Evolutionary conservation across 169 alveolate species (phyloP).

Genomic region (Neospora caninum): DNA sequence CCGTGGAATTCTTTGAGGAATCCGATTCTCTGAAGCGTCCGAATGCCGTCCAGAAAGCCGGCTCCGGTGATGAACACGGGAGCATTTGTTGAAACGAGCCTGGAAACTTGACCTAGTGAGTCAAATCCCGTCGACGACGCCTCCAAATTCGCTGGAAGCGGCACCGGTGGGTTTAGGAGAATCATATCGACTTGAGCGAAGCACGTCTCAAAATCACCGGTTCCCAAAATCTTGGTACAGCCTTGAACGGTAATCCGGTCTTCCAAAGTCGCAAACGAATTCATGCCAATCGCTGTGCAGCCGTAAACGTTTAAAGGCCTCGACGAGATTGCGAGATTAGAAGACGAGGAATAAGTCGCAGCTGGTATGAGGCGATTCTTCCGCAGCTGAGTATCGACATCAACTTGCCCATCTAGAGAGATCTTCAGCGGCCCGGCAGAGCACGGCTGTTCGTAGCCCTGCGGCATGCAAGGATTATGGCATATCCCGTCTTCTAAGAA

Average conservation of each 20-base stretch:
- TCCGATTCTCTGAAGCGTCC: background rate
- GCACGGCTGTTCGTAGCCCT: constrained; percentile 40
- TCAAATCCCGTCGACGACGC: constrained; percentile 47
- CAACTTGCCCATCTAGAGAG: background rate
- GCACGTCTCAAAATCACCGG: constrained; percentile 45
- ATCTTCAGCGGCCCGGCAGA: constrained; percentile 26
- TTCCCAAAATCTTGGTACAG: constrained; percentile 27
- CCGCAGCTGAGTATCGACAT: background rate
- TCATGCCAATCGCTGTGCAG: constrained; percentile 6
- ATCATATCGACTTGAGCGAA: background rate
- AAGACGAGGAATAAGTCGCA: constrained; percentile 31
- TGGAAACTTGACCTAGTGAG: constrained; percentile 30
- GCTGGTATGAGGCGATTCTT: constrained; percentile 31
- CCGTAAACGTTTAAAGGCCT: background rate
- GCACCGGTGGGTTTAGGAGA: constrained; percentile 34
- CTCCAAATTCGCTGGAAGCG: constrained; percentile 49
- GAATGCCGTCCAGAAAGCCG: constrained; percentile 9
- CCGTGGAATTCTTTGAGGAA: constrained; percentile 8
- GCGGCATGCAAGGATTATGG: constrained; percentile 48
- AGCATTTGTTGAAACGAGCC: background rate
- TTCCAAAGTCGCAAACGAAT: constrained; percentile 3
- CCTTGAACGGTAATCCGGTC: background rate
- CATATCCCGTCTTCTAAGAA: constrained; percentile 17
- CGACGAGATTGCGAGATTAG: background rate
- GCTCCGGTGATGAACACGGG: constrained; percentile 36